Base-by-base conservation (phyloP, 2,329 filamentous ascomycete species). In the Paramyrothecium sp. region DNA sequence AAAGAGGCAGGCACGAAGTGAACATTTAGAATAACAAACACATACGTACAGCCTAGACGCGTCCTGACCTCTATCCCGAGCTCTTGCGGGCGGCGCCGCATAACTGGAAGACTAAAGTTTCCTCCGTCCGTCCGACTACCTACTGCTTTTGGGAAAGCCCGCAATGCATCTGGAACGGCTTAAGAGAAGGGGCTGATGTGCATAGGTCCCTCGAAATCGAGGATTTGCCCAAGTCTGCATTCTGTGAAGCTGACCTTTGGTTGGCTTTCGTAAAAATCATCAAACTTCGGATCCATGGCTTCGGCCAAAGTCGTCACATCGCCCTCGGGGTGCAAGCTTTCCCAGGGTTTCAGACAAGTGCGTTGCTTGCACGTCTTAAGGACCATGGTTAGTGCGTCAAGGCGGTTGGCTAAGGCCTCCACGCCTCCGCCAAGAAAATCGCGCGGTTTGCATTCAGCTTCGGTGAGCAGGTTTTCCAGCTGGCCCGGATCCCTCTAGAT, bases 351-450 rank as follows among this genome's bases (percentile, higher is more conserved):
- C 5, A 77, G 71, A 64, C 84, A 88, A 0, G 76, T 73, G 3
- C 70, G 62, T 2, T 75, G 80, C 65, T 81, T 79, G 72, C 85
- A 88, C 2, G 81, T 81, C 72, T 88, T 87, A 51, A 84, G 76
- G 2, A 86, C 82, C 54, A 87, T 73, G 16, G 87, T 73, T 2
- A 88, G 74, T 2, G 84, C 75, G 61, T 88, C 84, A 1, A 88
- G 75, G 7, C 83, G 78, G n/a, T 74, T 69, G 16, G 79, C 65
- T 2, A 84, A 71, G 57, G 77, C 75, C 13, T 67, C 55, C 2
- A 79, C 61, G 16, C 72, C 64, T 11, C 67, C 61, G 10, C 71
- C 72, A 52, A 17, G 34, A 7, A 74, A 65, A n/a, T 75, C 54
- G 20, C 16, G 30, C 16, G 16, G n/a, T n/a, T n/a, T 12, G 23